These are phyloP conservation scores for Globisporangium perplexum DNA, from an alignment of 352 stramenopile genomes.

Conservation along the genomic window DNA sequence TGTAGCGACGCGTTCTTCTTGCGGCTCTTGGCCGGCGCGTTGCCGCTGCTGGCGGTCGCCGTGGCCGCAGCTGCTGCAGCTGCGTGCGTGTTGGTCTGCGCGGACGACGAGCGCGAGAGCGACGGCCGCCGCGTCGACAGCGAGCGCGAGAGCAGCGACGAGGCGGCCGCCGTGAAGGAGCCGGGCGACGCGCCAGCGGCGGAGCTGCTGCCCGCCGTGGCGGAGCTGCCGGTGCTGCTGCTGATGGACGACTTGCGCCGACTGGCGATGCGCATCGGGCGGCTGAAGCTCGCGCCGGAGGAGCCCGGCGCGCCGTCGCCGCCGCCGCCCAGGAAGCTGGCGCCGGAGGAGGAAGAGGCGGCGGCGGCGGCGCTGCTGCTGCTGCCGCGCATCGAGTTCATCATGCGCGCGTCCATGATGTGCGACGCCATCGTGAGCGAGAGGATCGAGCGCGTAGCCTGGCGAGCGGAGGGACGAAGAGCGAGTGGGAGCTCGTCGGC, in stretches of 20 bases:
- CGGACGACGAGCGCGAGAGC: constrained; percentile 23
- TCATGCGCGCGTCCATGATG: constrained; percentile 56
- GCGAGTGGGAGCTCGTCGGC: background rate
- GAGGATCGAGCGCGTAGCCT: background rate
- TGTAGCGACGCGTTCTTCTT: constrained; percentile 20
- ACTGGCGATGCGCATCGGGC: constrained; percentile 15
- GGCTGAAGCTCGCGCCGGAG: constrained; percentile 7
- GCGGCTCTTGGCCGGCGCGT: background rate
- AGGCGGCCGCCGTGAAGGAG: constrained; percentile 12
- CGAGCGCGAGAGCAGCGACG: constrained; percentile 17
- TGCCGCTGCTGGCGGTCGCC: constrained; percentile 1
- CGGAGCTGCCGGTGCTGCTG: constrained; percentile 4
- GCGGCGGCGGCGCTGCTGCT: constrained; percentile 13
- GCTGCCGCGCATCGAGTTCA: constrained; percentile 38
- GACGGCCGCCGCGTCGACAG: constrained; percentile 26
- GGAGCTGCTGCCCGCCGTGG: constrained; percentile 28
- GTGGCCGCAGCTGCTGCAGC: background rate
- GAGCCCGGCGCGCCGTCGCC: background rate
- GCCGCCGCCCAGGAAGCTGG: background rate
- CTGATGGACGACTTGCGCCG: constrained; percentile 49
- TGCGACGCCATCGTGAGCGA: constrained; percentile 35
- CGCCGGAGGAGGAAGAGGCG: background rate
- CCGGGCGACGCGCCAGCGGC: constrained; percentile 14
- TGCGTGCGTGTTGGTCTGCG: constrained; percentile 18
- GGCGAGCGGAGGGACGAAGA: background rate